Evolutionary conservation across 768 basidiomycete genomes (phyloP).

Genomic region (Suillus plorans): DNA sequence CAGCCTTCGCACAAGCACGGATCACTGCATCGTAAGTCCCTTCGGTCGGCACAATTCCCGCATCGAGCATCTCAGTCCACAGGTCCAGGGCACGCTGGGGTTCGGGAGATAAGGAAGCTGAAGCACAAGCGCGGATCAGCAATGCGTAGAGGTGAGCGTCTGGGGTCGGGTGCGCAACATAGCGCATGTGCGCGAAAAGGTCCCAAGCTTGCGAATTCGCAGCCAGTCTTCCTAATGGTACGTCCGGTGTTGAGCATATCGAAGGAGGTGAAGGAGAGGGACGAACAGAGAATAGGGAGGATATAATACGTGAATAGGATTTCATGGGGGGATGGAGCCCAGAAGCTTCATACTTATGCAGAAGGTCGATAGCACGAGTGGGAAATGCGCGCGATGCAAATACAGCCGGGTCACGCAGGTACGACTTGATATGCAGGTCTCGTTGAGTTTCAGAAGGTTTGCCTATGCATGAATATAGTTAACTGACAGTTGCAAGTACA

Average conservation of each 20-base stretch:
- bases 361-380: conserved; percentile 57
- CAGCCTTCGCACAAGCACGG: conserved; percentile 71
- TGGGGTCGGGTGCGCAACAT: conserved; percentile 85
- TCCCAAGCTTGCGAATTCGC: conserved; percentile 88
- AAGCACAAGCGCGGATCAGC: conserved; percentile 88
- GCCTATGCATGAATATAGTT: conserved; percentile 17
- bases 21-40: conserved; percentile 83
- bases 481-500: conserved; percentile 1
- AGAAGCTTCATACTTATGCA: conserved; percentile 72
- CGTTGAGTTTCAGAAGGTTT: conserved; percentile 55
- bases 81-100: conserved; percentile 92
- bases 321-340: conserved; percentile 65
- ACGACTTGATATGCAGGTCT: conserved; percentile 70
- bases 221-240: conserved; percentile 35
- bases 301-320: conserved; percentile 72
- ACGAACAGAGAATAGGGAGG: conserved; percentile 49
- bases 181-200: conserved; percentile 93
- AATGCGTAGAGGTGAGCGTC: conserved; percentile 68
- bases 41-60: conserved; percentile 57
- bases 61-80: conserved; percentile 91
- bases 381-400: conserved; percentile 44
- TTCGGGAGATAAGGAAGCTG: conserved; percentile 55
- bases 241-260: not conserved
- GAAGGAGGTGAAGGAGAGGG: conserved; percentile 25
- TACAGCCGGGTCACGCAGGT: conserved; percentile 36